Evolutionary conservation across 768 basidiomycete genomes (phyloP), one percentile per base, ranked within the genome.

Genomic region (Psilocybe tampanensis): DNA sequence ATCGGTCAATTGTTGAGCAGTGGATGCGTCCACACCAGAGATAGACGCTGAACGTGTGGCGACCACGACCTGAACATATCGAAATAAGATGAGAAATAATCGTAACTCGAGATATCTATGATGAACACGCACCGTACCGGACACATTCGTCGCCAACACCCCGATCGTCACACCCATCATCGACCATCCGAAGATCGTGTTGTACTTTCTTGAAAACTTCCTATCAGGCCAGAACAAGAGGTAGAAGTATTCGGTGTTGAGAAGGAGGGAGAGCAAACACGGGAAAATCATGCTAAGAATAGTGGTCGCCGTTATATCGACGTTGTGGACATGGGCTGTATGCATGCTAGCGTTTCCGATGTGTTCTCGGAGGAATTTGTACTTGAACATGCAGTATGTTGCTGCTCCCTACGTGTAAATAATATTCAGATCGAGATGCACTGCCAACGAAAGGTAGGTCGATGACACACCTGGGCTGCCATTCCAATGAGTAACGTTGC

Each of bases 351-450:
- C 50, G 1, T 55, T 52, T 21, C 68, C 57, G 58, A 75, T 70
- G 60, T 73, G 64, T 22, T 52, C 55, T 48, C 70, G 67, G 15
- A 68, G 69, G 42, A 59, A 60, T 53, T 69, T 62, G 62, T 76
- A 75, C 58, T 76, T 76, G 56, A 68, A 65, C 41, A 74, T 64
- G 29, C 72, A 72, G 56, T 71, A 75, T 19, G 72, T 74, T 2
- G 74, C 74, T 5, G 68, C 66, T 52, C 69, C 69, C 68, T 67
- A 41, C 3, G 26, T 19, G 23, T 24, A 47, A 18, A 2, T 44
- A 8, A n/a, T 15, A 15, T 19, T 22, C 44, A 2, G 15, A 5
- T 11, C 18, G 7, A 12, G 8, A n/a, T 17, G 29, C 17, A n/a
- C 29, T n/a, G n/a, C n/a, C n/a, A n/a, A n/a, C n/a, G n/a, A n/a